phyloP scores from a whole-genome alignment of 768 basidiomycete species.

The Suillus brevipes region DNA sequence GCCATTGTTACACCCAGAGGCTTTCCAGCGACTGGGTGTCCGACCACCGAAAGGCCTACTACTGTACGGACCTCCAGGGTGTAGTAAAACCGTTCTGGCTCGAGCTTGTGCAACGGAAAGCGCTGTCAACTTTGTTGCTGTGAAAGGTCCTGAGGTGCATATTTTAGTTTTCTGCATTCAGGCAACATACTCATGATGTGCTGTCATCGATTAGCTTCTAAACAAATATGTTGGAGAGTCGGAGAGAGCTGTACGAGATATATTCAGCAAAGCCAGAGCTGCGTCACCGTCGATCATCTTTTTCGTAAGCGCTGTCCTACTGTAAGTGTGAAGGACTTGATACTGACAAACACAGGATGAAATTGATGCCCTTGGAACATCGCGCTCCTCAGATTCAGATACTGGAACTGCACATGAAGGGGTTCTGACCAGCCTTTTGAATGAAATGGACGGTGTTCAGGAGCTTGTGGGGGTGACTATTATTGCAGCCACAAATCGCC shows the following conservation, averaged over 20 bases:
- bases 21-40: slow-evolving; percentile 86
- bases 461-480: slow-evolving; percentile 94
- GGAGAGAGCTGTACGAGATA: slow-evolving; percentile 90
- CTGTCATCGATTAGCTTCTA: slow-evolving; percentile 59
- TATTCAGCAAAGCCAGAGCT: slow-evolving; percentile 92
- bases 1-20: slow-evolving; percentile 86
- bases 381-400: slow-evolving; percentile 58
- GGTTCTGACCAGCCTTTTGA: slow-evolving; percentile 88
- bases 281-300: slow-evolving; percentile 96
- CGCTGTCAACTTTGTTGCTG: slow-evolving; percentile 93
- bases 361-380: slow-evolving; percentile 89
- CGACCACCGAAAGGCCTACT: slow-evolving; percentile 87
- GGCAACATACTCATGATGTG: background rate
- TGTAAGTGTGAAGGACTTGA: background rate
- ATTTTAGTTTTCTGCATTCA: background rate
- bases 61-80: slow-evolving; percentile 95
- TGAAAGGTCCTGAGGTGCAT: slow-evolving; percentile 94
- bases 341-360: slow-evolving; percentile 69
- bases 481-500: slow-evolving; percentile 94
- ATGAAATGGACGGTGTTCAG: slow-evolving; percentile 99
- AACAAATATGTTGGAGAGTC: slow-evolving; percentile 99
- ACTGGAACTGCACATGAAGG: slow-evolving; percentile 71
- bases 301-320: slow-evolving; percentile 60
- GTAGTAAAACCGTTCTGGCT: slow-evolving; percentile 92
- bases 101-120: slow-evolving; percentile 92